A percentile compares a stretch with the other conserved stretches of the same genome.
Evolutionary conservation across 2,329 filamentous ascomycete genomes (phyloP).

Genomic region (Rachicladosporium sp.): DNA sequence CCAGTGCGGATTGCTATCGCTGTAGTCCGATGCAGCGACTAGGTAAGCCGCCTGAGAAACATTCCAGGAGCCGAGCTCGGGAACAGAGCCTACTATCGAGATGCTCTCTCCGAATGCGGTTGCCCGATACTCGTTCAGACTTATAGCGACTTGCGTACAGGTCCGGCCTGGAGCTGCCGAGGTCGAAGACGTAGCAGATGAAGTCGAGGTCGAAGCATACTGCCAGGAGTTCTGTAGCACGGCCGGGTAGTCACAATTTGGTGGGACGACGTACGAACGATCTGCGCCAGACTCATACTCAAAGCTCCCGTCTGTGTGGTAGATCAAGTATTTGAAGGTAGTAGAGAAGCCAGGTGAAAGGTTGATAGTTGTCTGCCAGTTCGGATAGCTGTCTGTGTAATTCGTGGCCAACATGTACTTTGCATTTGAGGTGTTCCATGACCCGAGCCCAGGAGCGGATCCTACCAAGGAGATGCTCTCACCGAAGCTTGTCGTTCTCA

Average conservation of each 20-base stretch:
- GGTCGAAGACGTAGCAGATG: too few relatives aligned
- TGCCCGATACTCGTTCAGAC: too few relatives aligned
- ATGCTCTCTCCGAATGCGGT: too few relatives aligned
- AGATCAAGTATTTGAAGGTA: conserved; percentile 56
- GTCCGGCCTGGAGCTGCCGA: too few relatives aligned
- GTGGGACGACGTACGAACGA: conserved; percentile 20
- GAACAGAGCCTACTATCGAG: too few relatives aligned
- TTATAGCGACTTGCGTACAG: too few relatives aligned
- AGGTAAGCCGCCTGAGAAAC: too few relatives aligned
- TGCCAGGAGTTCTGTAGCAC: too few relatives aligned
- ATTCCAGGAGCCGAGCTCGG: too few relatives aligned
- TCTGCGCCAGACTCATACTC: conserved; percentile 49
- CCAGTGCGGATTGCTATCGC: too few relatives aligned
- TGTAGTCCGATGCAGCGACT: too few relatives aligned
- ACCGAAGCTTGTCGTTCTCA: conserved; percentile 45
- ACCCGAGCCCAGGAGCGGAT: conserved; percentile 43
- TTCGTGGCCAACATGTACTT: conserved; percentile 42
- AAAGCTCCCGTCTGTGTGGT: conserved; percentile 39
- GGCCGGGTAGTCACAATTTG: conserved; percentile 7
- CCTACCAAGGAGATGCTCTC: conserved; percentile 55
- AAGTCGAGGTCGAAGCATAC: too few relatives aligned
- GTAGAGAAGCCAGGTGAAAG: conserved; percentile 44
- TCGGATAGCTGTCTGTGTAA: conserved; percentile 46
- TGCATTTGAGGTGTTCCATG: conserved; percentile 43
- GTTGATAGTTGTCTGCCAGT: conserved; percentile 47